Percentiles rank a stretch among this genome's conserved stretches.
Evolutionary conservation across 2,329 filamentous ascomycete species (phyloP).

Genomic region (Sphaerulina populicola): DNA sequence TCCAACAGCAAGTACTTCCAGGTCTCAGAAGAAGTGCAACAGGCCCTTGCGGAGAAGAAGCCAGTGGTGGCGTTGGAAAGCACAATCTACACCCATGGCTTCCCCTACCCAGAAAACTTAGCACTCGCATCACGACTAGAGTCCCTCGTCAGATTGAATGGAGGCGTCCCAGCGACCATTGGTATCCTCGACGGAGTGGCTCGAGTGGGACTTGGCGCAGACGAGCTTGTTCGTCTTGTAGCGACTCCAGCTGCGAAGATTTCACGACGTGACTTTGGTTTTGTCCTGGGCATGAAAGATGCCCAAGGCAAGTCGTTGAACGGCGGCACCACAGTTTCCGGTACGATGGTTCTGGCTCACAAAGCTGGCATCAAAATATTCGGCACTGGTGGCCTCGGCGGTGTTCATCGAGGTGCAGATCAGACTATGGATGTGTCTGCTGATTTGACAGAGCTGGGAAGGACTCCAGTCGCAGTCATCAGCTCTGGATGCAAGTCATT

Average conservation of each 20-base stretch:
- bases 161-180: constrained; percentile 82
- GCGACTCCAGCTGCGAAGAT: constrained; percentile 62
- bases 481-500: constrained; percentile 94
- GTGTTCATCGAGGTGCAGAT: constrained; percentile 84
- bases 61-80: constrained; percentile 91
- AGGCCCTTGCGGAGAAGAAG: constrained; percentile 63
- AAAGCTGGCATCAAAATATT: constrained; percentile 86
- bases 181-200: constrained; percentile 78
- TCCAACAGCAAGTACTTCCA: constrained; percentile 42
- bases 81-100: constrained; percentile 91
- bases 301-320: constrained; percentile 60
- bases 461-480: constrained; percentile 80
- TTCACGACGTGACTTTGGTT: constrained; percentile 78
- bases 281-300: constrained; percentile 65
- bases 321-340: constrained; percentile 87
- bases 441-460: constrained; percentile 85
- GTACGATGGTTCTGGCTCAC: constrained; percentile 82
- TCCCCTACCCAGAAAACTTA: constrained; percentile 62
- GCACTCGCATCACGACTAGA: constrained; percentile 74
- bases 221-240: constrained; percentile 64
- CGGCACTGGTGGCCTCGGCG: constrained; percentile 87
- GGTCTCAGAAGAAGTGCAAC: constrained; percentile 72
- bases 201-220: constrained; percentile 63
- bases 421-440: constrained; percentile 87
- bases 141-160: constrained; percentile 68